These are phyloP conservation scores for Saturnispora dispora DNA, from an alignment of 805 yeast genomes.

Conservation along the genomic window DNA sequence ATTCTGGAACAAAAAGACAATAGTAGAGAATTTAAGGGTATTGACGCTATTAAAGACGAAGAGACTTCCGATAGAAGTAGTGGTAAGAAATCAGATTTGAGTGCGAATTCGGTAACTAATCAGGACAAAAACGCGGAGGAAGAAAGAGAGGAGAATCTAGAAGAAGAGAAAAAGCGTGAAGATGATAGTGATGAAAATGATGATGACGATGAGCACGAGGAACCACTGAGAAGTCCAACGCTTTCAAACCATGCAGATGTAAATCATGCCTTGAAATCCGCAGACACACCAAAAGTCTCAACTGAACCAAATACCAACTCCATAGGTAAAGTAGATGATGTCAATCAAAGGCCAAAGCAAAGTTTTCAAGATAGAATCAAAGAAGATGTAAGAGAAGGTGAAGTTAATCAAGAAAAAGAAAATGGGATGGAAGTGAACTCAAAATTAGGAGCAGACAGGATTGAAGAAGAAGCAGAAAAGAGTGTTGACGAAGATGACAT, in stretches of 20 bases:
- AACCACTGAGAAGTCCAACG: neutral
- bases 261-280: no score
- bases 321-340: neutral
- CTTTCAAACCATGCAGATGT: neutral
- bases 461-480: neutral
- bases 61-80: neutral
- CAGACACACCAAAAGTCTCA: neutral
- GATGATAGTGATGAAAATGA: neutral
- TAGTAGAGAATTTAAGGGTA: neutral
- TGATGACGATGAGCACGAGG: neutral
- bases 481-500: conserved; percentile 4
- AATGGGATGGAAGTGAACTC: no score
- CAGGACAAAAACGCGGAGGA: neutral
- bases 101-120: neutral
- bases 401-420: neutral
- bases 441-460: no score
- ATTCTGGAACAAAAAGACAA: neutral
- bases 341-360: neutral
- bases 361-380: neutral
- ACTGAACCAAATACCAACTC: neutral
- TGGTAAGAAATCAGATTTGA: neutral
- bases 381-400: conserved; percentile 5
- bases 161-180: neutral
- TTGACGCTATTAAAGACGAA: neutral
- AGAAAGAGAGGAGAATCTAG: neutral